Conservation (phyloP, 352 stramenopile species). For the Thraustochytrium sp. region DNA sequence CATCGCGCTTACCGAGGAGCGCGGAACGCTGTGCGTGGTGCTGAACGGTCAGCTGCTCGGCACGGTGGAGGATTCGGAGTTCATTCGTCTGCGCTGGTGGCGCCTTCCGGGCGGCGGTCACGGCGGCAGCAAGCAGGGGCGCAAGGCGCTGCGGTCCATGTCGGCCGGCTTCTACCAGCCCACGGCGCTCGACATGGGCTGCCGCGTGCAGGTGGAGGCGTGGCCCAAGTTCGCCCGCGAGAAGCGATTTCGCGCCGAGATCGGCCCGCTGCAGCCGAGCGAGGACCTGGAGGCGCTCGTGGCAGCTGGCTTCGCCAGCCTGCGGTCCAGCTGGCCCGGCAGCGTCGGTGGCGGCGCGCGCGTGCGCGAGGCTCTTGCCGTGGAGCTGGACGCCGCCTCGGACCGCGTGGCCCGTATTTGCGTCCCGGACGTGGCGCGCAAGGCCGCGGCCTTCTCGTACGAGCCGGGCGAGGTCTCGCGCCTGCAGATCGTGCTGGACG, state of each 20-base stretch:
- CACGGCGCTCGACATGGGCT: not conserved
- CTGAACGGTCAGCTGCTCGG: slow-evolving; percentile 8
- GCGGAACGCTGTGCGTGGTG: not conserved
- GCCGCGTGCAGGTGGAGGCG: not conserved
- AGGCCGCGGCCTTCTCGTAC: not conserved
- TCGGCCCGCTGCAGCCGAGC: not conserved
- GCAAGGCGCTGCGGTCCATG: not conserved
- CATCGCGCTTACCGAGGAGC: not conserved
- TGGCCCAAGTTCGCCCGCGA: not conserved
- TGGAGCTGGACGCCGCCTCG: not conserved
- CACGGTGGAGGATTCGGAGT: slow-evolving; percentile 1
- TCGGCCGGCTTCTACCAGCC: slow-evolving; percentile 17
- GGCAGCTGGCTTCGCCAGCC: not conserved
- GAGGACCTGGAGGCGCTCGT: not conserved
- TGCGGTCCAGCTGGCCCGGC: not conserved
- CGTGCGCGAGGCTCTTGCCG: not conserved
- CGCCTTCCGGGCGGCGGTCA: not conserved
- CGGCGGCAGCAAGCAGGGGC: too few relatives aligned
- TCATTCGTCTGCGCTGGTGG: not conserved
- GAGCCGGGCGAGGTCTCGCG: not conserved
- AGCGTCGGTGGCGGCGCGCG: not conserved
- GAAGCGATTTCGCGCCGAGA: not conserved
- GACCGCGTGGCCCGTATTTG: not conserved
- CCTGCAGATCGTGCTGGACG: not conserved
- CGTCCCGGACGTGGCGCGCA: not conserved